Percentiles rank a stretch among this genome's conserved stretches.
Evolutionary conservation across 2,329 filamentous ascomycete species (phyloP).

Genomic region (Aureobasidium vineae): DNA sequence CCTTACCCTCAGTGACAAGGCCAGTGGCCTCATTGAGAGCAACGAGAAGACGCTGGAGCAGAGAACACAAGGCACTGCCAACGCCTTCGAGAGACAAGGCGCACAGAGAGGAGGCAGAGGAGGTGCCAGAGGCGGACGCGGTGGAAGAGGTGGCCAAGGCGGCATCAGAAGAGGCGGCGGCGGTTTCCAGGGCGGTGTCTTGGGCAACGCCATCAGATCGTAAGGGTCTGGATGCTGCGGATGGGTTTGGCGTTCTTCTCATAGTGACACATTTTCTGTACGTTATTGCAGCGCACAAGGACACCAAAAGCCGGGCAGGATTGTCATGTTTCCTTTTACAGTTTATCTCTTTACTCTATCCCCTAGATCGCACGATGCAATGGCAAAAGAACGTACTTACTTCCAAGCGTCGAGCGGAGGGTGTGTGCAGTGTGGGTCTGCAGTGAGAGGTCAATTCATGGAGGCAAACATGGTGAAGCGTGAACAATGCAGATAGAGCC

Average conservation of each 20-base stretch:
- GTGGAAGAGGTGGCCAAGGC: constrained; percentile 54
- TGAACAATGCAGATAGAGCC: no score
- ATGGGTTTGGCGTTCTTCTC: constrained; percentile 24
- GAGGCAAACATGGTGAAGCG: no score
- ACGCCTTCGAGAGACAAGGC: constrained; percentile 91
- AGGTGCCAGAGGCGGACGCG: constrained; percentile 55
- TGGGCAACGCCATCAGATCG: constrained; percentile 59
- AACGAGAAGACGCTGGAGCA: constrained; percentile 98
- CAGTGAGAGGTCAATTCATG: neutral
- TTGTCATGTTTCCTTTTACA: constrained; percentile 17
- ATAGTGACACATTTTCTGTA: constrained; percentile 20
- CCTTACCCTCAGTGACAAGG: constrained; percentile 92
- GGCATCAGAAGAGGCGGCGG: constrained; percentile 73
- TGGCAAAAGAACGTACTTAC: constrained; percentile 23
- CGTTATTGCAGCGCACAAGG: constrained; percentile 11
- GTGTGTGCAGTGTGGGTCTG: neutral
- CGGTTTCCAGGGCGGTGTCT: constrained; percentile 77
- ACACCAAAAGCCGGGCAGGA: constrained; percentile 19
- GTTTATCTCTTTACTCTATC: constrained; percentile 13
- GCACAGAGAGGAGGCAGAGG: constrained; percentile 70
- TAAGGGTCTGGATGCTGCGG: constrained; percentile 33
- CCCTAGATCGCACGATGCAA: constrained; percentile 24
- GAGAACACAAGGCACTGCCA: constrained; percentile 90
- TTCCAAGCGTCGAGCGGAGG: neutral
- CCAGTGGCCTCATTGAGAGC: constrained; percentile 89